Conservation (phyloP, 257 asterid species). For the Orobanche coerulescens region DNA sequence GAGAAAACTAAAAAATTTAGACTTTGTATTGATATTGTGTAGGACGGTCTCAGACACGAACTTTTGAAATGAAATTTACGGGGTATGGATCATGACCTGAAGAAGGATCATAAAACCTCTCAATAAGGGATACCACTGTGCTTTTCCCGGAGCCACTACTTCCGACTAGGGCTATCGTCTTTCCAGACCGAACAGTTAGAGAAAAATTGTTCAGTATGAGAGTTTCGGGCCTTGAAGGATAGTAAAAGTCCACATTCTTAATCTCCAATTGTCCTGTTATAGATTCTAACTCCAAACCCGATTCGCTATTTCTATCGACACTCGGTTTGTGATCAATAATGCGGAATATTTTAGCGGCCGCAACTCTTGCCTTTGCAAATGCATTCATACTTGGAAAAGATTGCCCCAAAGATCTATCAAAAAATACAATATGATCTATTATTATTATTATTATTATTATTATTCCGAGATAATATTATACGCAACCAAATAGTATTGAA, state of each 20-base stretch:
- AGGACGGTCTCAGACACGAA: too few species aligned
- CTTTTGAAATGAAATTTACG: too few species aligned
- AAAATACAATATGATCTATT: not conserved
- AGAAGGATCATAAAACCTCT: conserved; percentile 84
- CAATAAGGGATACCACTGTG: conserved; percentile 85
- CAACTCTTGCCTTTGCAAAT: conserved; percentile 88
- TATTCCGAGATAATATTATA: too few species aligned
- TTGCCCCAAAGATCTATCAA: conserved; percentile 66
- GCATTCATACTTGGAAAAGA: conserved; percentile 88
- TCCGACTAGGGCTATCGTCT: conserved; percentile 81
- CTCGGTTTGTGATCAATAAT: conserved; percentile 72
- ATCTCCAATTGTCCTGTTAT: conserved; percentile 72
- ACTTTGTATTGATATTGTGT: too few species aligned
- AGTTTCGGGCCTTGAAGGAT: conserved; percentile 79
- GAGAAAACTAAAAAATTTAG: too few species aligned
- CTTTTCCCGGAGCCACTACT: conserved; percentile 95
- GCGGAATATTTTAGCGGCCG: conserved; percentile 77
- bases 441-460: too few species aligned
- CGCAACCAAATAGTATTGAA: too few species aligned
- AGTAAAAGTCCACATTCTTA: conserved; percentile 52
- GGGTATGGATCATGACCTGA: too few species aligned
- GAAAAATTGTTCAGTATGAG: conserved; percentile 49
- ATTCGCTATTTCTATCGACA: conserved; percentile 42
- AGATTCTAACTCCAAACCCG: conserved; percentile 67
- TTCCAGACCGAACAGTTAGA: conserved; percentile 70